Conservation (phyloP, 2,329 filamentous ascomycete genomes). For the Penicillium sclerotiorum region DNA sequence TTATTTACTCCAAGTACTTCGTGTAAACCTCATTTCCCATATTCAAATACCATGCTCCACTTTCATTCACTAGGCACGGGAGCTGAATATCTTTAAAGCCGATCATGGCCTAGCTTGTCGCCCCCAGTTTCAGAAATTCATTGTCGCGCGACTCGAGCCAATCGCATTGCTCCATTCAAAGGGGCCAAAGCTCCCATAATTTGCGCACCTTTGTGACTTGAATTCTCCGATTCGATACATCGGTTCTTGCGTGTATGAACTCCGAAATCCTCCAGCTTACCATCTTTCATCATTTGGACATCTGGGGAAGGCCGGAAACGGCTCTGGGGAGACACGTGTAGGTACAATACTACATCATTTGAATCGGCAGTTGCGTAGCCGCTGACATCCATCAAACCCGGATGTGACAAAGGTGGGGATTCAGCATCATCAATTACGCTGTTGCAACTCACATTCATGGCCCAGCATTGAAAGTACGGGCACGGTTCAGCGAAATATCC, state of each 20-base stretch:
- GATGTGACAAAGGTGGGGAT: no score
- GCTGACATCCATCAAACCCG: neutral
- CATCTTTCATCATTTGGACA: no score
- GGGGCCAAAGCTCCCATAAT: slow-evolving; percentile 10
- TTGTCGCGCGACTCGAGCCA: slow-evolving; percentile 8
- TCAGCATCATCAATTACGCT: neutral
- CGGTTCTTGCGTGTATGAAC: no score
- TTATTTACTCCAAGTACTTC: neutral
- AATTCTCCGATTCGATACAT: neutral
- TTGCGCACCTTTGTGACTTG: neutral
- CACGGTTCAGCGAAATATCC: no score
- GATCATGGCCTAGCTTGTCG: slow-evolving; percentile 10
- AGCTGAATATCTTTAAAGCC: slow-evolving; percentile 6
- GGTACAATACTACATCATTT: neutral
- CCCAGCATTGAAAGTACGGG: no score
- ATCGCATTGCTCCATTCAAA: neutral
- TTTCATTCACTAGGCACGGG: neutral
- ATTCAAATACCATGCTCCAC: neutral
- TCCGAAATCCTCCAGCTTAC: no score
- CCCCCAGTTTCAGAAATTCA: slow-evolving; percentile 13
- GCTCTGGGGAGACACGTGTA: neutral
- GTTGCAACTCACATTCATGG: neutral
- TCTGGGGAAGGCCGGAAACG: no score
- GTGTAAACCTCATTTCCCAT: neutral
- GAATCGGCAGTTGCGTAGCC: neutral